Base-by-base conservation (phyloP, 2,329 filamentous ascomycete species). In the Neoarthrinium moseri region DNA sequence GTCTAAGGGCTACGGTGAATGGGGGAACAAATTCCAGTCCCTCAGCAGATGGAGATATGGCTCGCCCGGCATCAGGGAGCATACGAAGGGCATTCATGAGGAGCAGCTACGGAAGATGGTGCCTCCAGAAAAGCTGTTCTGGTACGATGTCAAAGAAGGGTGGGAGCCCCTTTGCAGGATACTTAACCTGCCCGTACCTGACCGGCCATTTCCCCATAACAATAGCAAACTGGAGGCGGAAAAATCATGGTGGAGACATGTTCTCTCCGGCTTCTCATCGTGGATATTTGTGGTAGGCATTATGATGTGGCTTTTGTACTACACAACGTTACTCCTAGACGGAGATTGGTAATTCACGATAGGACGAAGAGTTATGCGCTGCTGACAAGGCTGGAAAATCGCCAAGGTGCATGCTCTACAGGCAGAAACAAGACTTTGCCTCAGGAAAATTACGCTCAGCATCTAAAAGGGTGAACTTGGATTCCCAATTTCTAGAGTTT, bases 131-230 rank as follows among this genome's bases (percentile, higher is more conserved):
- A 63, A 60, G 50, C 51, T 67, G 3, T 61, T 61, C 51, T 65
- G 59, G 50, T 66, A 66, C 46, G 51, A 64, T 23, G 61, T 66
- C 23, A 60, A 57, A 8, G 32, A 35, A 7, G 32, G 32, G 10
- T 35, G 32, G 32, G 32, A 35, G 17, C 32, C 32, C 7, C 15
- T 35, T 8, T 35, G 32, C 32, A 35, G 17, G 32, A 35, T 35
- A 7, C 18, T 35, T 8, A 35, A 35, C 15, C 10, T 35, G 7
- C 32, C 32, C 7, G 17, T 35, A 11, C 32, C 64, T 2, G 56
- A 66, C 40, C 43, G 52, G 18, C 62, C 61, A n/a, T 67, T 66
- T 45, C 63, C 64, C 8, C 63, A 66, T 44, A 64, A 64, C 48
- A 66, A 66, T 49, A 57, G 56, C 49, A 57, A 60, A 47, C 47